Evolutionary conservation across 306 rosid species (phyloP), one percentile per base, ranked within the genome.

Genomic region (Medicago ruthenica): DNA sequence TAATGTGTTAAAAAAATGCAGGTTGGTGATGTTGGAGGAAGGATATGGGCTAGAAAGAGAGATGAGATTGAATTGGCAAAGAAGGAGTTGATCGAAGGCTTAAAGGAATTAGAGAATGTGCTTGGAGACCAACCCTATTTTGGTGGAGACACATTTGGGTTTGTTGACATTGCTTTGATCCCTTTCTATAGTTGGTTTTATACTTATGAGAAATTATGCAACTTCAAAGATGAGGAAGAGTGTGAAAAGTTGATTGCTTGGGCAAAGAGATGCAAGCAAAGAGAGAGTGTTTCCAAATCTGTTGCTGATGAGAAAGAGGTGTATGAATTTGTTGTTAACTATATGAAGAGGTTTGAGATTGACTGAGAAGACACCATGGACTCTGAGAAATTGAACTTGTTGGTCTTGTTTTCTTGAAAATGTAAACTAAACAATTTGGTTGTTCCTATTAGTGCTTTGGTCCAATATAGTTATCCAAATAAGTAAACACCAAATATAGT

Each of bases 21-120:
- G 62, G 34, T 55, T 55, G 62, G 62, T 55, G 62, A 55, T 55
- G 62, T 55, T 55, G 34, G 62, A 3, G 62, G 62, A 3, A 55
- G 62, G 8, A 55, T 55, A 55, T 55, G 62, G 62, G 14, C 62
- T 20, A n/a, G 34, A 20, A 55, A 10, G 7, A 55, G 62, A 55
- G 62, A 55, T 55, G 62, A 55, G 62, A 20, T 55, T 20, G 34
- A 55, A 55, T 15, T 20, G 34, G 62, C 62, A 55, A 55, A 55
- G 31, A 20, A 55, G 7, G 62, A 10, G 34, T 55, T 55, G 15
- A 55, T 55, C 10, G 34, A 55, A 21, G 62, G 34, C 1, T 55
- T 55, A 55, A 55, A 55, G 15, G 34, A 55, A 21, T 21, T 55
- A 8, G 62, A 55, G 62, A 55, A 55, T 55, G 34, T 55, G n/a